These are phyloP conservation scores for Hyphodiscus hymeniophilus DNA, from an alignment of 495 filamentous ascomycete species.

Conservation along the genomic window DNA sequence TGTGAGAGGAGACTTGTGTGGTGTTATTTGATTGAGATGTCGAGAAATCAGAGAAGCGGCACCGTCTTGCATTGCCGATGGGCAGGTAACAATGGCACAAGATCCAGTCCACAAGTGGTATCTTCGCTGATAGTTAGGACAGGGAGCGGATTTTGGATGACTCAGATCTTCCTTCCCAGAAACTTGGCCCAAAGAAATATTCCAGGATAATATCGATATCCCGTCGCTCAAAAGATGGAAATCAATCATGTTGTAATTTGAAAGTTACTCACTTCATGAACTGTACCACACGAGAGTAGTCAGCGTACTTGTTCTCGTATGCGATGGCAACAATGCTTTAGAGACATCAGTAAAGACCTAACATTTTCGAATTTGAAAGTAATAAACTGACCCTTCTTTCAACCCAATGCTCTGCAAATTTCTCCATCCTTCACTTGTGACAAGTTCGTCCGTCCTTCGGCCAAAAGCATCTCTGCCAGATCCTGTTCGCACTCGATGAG, in stretches of 20 bases:
- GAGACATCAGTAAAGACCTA: not conserved
- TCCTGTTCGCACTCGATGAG: not conserved
- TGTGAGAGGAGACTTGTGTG: conserved; percentile 13
- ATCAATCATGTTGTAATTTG: no score
- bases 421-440: conserved; percentile 50
- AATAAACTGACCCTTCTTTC: conserved; percentile 26
- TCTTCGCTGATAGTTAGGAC: conserved; percentile 22
- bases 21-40: conserved; percentile 33
- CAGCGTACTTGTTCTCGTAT: conserved; percentile 38
- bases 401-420: conserved; percentile 45
- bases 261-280: conserved; percentile 37
- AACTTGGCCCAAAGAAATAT: no score
- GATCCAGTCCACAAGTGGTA: conserved; percentile 58
- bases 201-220: no score
- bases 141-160: not conserved
- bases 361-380: not conserved
- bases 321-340: conserved; percentile 41
- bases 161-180: no score
- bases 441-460: conserved; percentile 35
- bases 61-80: conserved; percentile 64
- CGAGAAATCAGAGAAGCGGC: conserved; percentile 52
- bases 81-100: conserved; percentile 55
- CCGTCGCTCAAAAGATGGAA: no score
- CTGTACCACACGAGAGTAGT: conserved; percentile 44
- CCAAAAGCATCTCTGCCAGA: conserved; percentile 41